Conservation (phyloP, 2,329 filamentous ascomycete genomes). For the Dactylonectria macrodidyma region DNA sequence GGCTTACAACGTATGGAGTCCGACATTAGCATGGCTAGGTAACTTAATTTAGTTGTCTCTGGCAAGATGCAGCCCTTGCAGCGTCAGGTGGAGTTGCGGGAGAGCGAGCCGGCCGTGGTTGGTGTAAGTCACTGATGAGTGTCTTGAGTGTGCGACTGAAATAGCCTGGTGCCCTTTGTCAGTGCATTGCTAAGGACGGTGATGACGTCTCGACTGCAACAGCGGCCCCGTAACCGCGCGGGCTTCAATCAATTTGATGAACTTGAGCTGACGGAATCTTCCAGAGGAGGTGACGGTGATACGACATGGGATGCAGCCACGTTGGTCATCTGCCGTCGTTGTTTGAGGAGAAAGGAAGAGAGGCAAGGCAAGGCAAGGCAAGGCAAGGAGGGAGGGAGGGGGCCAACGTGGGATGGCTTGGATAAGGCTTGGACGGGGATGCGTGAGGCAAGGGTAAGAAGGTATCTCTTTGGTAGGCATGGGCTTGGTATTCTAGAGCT, state of each 20-base stretch:
- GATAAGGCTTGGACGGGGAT: neutral
- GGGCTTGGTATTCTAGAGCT: too few relatives aligned
- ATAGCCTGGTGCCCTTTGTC: neutral
- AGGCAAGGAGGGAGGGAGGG: neutral
- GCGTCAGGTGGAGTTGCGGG: neutral
- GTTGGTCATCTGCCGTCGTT: conserved; percentile 1
- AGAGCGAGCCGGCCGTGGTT: neutral
- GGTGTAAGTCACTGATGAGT: neutral
- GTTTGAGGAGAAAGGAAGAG: neutral
- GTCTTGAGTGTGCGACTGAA: neutral
- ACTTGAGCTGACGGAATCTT: conserved; percentile 1
- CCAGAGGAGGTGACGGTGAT: neutral
- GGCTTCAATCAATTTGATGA: neutral
- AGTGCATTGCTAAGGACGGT: neutral
- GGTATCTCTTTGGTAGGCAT: too few relatives aligned
- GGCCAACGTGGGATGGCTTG: neutral
- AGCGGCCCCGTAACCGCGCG: neutral
- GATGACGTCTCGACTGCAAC: neutral
- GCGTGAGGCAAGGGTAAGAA: too few relatives aligned
- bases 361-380: too few relatives aligned
- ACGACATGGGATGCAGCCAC: conserved; percentile 1
- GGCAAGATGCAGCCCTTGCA: too few relatives aligned
- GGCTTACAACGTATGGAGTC: too few relatives aligned
- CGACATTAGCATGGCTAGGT: too few relatives aligned
- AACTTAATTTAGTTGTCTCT: too few relatives aligned